phyloP scores from a whole-genome alignment of 371 early-diverging fungal species.

The Haplosporangium sp. region DNA sequence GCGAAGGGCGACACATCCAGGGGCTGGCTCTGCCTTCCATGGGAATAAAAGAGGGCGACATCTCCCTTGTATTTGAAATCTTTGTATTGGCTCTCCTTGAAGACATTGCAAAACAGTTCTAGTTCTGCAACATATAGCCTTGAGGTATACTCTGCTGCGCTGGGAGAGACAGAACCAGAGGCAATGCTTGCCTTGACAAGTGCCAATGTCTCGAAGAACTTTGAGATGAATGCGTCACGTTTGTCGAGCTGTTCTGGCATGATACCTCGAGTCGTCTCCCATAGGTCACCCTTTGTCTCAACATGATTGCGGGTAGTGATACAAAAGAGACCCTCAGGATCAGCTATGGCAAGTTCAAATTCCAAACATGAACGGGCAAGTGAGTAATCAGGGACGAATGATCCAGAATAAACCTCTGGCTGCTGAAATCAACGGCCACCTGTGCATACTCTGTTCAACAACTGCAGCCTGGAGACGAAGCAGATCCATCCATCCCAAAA shows the following conservation, averaged over 20 bases:
- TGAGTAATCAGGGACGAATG: not conserved
- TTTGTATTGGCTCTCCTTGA: constrained; percentile 32
- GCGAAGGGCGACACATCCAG: constrained; percentile 29
- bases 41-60: constrained; percentile 32
- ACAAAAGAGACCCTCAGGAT: constrained; percentile 50
- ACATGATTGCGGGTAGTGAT: constrained; percentile 31
- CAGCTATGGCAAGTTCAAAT: constrained; percentile 16
- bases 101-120: constrained; percentile 47
- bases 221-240: constrained; percentile 40
- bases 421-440: not conserved
- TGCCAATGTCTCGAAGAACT: constrained; percentile 28
- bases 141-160: constrained; percentile 14
- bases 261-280: constrained; percentile 41
- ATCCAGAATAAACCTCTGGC: not conserved
- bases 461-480: constrained; percentile 22
- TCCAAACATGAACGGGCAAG: not conserved
- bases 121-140: constrained; percentile 39
- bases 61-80: constrained; percentile 36
- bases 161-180: not conserved
- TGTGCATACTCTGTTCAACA: constrained; percentile 50
- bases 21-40: constrained; percentile 1
- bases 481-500: constrained; percentile 49
- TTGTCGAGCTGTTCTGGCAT: constrained; percentile 34
- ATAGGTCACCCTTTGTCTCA: constrained; percentile 31
- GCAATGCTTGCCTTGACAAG: constrained; percentile 21